Evolutionary conservation across 2,329 filamentous ascomycete species (phyloP).

Genomic region (Exophiala alcalophila): DNA sequence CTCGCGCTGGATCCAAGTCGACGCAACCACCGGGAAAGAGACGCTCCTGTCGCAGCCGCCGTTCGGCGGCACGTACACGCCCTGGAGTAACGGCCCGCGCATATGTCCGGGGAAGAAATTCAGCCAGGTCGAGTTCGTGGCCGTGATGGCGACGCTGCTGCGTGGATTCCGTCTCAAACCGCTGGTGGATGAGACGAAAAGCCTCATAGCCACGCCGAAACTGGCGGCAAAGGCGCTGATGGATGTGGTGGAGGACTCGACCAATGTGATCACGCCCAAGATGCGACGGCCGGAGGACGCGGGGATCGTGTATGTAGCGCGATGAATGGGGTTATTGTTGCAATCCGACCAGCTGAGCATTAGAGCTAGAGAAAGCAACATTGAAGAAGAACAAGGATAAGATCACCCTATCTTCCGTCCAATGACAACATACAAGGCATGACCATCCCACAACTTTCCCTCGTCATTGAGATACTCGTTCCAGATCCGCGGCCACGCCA

Average conservation of each 20-base stretch:
- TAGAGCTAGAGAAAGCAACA: background rate
- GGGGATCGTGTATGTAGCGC: conserved; percentile 18
- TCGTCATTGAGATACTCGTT: conserved; percentile 11
- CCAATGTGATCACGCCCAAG: conserved; percentile 11
- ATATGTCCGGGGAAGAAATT: conserved; percentile 38
- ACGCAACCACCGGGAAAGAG: conserved; percentile 14
- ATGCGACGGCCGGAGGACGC: conserved; percentile 19
- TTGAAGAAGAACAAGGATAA: background rate
- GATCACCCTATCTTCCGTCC: conserved; percentile 9
- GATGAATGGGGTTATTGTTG: conserved; percentile 8
- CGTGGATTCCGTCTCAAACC: conserved; percentile 15
- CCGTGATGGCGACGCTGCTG: conserved; percentile 30
- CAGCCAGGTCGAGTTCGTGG: conserved; percentile 40
- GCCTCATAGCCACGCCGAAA: conserved; percentile 13
- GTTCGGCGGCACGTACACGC: conserved; percentile 28
- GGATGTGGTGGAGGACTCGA: conserved; percentile 15
- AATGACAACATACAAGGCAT: conserved; percentile 20
- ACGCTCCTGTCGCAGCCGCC: conserved; percentile 10
- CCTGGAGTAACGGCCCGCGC: conserved; percentile 35
- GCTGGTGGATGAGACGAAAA: conserved; percentile 10
- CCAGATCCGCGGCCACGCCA: conserved; percentile 14
- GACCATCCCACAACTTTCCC: conserved; percentile 15
- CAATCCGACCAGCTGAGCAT: no score
- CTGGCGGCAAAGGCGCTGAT: conserved; percentile 17
- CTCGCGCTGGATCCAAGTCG: conserved; percentile 35